Base-by-base conservation (phyloP, 164 flowering plant species). In the Dillenia suffruticosa region DNA sequence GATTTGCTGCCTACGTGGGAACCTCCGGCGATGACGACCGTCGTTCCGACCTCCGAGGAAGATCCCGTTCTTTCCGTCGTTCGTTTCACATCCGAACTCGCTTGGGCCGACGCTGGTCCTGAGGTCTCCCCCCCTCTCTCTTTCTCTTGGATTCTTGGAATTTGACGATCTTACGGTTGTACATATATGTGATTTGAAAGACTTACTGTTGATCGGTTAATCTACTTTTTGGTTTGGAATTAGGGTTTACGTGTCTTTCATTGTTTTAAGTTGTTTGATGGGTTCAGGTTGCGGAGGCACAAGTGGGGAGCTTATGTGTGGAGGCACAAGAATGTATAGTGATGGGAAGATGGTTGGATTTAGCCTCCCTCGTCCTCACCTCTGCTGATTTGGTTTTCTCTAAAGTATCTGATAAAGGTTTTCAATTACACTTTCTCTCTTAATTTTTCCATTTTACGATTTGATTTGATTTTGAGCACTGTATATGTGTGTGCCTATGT, bases 41-140 rank as follows among this genome's bases (percentile, higher is more conserved):
- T 94, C 10, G 87, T 94, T 0, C 84, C 82, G 0, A 86, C 93
- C 43, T 83, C 96, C 12, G 97, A 94, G 59, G 99, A 91, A 73
- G 97, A 91, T 68, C 92, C 95, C 6, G 73, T 81, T 1, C 89
- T 94, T 66, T 47, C 87, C 63, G 90, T 85, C 26, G 97, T 91
- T 52, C 84, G 90, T 32, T 91, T 84, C 81, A 78, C 83, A 22
- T 80, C 96, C 46, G 93, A 89, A 57, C 82, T 89, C 51, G 76
- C 97, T 8, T 94, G 99, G 99, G 89, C 93, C n/a, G 99, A 94
- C 64, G 99, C 97, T 12, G 99, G 99, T 50, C 81, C 96, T 3
- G 96, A 91, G 93, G 99, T 40, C 24, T 26, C n/a, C n/a, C 44
- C 52, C 45, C 16, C 53, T 14, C 40, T 22, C 44, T 9, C 44